phyloP scores from a whole-genome alignment of 2,329 filamentous ascomycete genomes.

The Fusarium neocosmosporiellum region DNA sequence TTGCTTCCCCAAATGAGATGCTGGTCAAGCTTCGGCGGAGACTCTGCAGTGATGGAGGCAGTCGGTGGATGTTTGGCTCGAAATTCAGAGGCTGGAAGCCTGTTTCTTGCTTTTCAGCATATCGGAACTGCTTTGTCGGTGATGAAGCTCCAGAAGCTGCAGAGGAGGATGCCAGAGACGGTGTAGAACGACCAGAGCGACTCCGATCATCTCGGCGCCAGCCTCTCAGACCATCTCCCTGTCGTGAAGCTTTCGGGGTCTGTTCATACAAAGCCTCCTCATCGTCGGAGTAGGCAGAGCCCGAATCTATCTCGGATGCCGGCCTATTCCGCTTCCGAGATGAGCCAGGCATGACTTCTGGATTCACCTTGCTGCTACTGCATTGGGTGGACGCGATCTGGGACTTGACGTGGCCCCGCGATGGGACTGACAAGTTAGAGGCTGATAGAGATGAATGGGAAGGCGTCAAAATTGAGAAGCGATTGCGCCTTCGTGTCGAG shows the following conservation, averaged over 20 bases:
- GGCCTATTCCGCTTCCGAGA: not conserved
- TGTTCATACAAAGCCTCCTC: not conserved
- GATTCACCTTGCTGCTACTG: no score
- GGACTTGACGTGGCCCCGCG: not conserved
- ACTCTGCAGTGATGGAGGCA: not conserved
- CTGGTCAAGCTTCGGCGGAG: not conserved
- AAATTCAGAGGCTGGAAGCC: not conserved
- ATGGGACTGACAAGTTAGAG: not conserved
- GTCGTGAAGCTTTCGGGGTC: not conserved
- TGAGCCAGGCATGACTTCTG: not conserved
- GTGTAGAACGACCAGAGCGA: not conserved
- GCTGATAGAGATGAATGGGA: not conserved
- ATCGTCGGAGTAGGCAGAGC: not conserved
- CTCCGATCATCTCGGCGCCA: not conserved
- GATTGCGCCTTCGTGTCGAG: not conserved
- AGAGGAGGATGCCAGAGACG: not conserved
- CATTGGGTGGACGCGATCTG: no score
- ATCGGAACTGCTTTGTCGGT: not conserved
- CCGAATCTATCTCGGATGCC: not conserved
- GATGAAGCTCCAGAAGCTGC: not conserved
- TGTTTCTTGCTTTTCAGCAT: not conserved
- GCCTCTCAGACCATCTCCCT: not conserved
- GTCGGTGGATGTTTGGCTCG: not conserved
- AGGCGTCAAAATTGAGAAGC: not conserved
- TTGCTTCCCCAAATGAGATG: not conserved